These are phyloP conservation scores for Cairneyella variabilis DNA, from an alignment of 495 filamentous ascomycete species.

Conservation along the genomic window DNA sequence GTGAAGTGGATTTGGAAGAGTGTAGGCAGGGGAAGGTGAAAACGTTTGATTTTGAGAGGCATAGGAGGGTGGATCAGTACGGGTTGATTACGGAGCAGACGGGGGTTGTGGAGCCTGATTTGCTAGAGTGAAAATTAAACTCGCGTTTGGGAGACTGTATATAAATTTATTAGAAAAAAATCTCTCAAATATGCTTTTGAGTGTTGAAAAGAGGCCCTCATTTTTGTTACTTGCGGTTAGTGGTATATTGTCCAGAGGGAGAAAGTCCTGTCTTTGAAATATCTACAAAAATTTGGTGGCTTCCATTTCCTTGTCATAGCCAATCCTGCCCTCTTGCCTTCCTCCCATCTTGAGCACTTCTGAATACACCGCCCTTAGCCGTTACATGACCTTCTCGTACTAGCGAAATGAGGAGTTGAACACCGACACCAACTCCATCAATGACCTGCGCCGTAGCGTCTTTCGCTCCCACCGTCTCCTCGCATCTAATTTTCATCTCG, in stretches of 20 bases:
- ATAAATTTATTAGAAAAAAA: too few relatives aligned
- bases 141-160: too few relatives aligned
- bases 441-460: conserved; percentile 29
- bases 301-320: too few relatives aligned
- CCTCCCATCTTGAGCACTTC: conserved; percentile 27
- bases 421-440: conserved; percentile 32
- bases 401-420: conserved; percentile 29
- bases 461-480: conserved; percentile 36
- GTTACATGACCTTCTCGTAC: conserved; percentile 32
- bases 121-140: too few relatives aligned
- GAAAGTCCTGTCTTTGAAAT: too few relatives aligned
- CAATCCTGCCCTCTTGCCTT: conserved; percentile 30
- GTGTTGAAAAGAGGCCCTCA: too few relatives aligned
- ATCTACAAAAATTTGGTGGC: too few relatives aligned
- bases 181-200: too few relatives aligned
- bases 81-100: conserved; percentile 35
- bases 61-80: conserved; percentile 45
- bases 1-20: conserved; percentile 40
- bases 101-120: conserved; percentile 41
- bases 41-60: conserved; percentile 44
- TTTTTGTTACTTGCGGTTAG: too few relatives aligned
- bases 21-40: conserved; percentile 41
- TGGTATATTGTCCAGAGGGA: too few relatives aligned
- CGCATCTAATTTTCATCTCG: conserved; percentile 38
- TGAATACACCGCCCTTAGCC: conserved; percentile 34